Evolutionary conservation across 2,329 filamentous ascomycete species (phyloP).

Genomic region (Teratosphaeria gauchensis): DNA sequence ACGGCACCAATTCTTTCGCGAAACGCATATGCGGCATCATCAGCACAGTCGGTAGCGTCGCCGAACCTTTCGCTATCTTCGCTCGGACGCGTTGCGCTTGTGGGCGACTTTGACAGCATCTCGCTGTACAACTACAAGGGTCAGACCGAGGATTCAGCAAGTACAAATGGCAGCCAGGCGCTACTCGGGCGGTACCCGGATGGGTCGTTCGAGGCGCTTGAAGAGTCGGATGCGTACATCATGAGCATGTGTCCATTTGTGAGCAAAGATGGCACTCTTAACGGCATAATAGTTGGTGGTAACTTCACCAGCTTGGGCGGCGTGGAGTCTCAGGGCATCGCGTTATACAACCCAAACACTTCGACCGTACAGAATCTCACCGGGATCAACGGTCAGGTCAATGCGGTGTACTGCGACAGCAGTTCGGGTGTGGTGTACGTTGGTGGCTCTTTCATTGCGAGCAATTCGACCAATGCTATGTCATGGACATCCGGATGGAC

Average conservation of each 20-base stretch:
- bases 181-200: conserved; percentile 77
- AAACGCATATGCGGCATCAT: conserved; percentile 10
- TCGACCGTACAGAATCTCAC: conserved; percentile 60
- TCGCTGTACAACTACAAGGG: conserved; percentile 80
- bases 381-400: conserved; percentile 77
- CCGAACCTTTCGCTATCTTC: conserved; percentile 68
- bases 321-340: conserved; percentile 66
- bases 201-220: conserved; percentile 66
- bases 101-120: conserved; percentile 82
- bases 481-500: conserved; percentile 69
- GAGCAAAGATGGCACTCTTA: conserved; percentile 53
- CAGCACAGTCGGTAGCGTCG: conserved; percentile 40
- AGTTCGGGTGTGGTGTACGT: conserved; percentile 74
- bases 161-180: conserved; percentile 68
- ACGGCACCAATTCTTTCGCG: conserved; percentile 15
- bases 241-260: conserved; percentile 77
- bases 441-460: conserved; percentile 72
- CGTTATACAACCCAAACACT: conserved; percentile 67
- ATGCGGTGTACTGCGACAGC: conserved; percentile 71
- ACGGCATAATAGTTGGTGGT: conserved; percentile 76
- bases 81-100: conserved; percentile 74
- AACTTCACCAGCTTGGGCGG: conserved; percentile 87
- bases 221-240: conserved; percentile 75
- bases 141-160: conserved; percentile 60
- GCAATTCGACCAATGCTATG: conserved; percentile 81